Evolutionary conservation across 2,329 filamentous ascomycete genomes (phyloP).

Genomic region (Trichoderma oligosporum): DNA sequence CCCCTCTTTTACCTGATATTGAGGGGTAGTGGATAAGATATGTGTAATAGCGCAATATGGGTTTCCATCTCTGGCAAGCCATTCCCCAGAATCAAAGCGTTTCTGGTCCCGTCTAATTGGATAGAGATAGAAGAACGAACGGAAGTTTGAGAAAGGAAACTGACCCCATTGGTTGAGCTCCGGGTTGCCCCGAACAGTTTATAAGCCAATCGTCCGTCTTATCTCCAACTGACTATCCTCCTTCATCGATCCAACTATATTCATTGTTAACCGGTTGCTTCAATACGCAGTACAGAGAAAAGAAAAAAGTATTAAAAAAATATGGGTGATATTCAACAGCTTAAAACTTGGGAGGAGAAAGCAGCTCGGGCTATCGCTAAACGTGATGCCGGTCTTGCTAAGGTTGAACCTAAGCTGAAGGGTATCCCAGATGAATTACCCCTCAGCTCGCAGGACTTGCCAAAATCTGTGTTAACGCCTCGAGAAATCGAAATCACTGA

Average conservation of each 20-base stretch:
- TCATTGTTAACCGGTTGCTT: neutral
- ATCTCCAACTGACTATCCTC: neutral
- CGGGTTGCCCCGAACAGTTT: neutral
- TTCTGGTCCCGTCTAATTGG: neutral
- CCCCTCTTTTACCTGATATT: slow-evolving; percentile 7
- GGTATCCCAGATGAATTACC: slow-evolving; percentile 10
- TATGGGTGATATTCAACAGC: slow-evolving; percentile 5
- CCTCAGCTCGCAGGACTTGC: slow-evolving; percentile 10
- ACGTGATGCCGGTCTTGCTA: slow-evolving; percentile 3
- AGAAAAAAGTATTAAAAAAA: neutral
- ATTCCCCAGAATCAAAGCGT: slow-evolving; percentile 3
- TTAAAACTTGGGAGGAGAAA: slow-evolving; percentile 2
- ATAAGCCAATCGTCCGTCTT: slow-evolving; percentile 4
- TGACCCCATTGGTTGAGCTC: neutral
- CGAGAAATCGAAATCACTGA: slow-evolving; percentile 13
- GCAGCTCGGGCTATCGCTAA: neutral
- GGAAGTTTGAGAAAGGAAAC: neutral
- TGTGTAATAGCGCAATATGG: slow-evolving; percentile 8
- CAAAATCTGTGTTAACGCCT: slow-evolving; percentile 7
- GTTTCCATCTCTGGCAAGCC: slow-evolving; percentile 9
- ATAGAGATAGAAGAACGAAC: neutral
- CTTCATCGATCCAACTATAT: neutral
- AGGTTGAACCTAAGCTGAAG: slow-evolving; percentile 11
- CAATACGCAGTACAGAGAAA: neutral
- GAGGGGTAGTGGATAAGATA: slow-evolving; percentile 15